phyloP scores from a whole-genome alignment of 306 rosid species.

The Quercus alba region DNA sequence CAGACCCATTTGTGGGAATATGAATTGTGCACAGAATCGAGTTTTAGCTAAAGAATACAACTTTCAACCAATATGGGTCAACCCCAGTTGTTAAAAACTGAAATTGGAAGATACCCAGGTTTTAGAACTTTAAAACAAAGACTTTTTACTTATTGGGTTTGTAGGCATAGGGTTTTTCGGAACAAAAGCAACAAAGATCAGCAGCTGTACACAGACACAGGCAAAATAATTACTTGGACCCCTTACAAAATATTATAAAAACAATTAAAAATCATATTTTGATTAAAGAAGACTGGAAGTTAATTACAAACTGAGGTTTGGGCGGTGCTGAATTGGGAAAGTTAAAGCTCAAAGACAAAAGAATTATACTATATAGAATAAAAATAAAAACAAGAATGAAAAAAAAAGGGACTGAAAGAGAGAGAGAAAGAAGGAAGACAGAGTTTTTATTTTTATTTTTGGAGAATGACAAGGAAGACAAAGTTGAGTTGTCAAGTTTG shows the following conservation, averaged over 20 bases:
- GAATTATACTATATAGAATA: too few relatives aligned
- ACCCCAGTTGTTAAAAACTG: conserved; percentile 1
- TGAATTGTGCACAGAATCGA: conserved; percentile 4
- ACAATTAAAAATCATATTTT: background rate
- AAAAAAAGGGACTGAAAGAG: too few relatives aligned
- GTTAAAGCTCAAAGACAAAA: too few relatives aligned
- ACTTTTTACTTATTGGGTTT: background rate
- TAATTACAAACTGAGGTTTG: background rate
- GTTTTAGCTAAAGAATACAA: conserved; percentile 8
- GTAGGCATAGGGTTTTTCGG: conserved; percentile 3
- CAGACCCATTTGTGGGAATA: conserved; percentile 26
- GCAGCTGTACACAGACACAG: background rate
- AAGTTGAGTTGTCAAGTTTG: too few relatives aligned
- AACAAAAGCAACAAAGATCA: conserved; percentile 8
- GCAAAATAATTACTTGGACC: background rate
- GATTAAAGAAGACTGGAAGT: background rate
- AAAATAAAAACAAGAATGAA: too few relatives aligned
- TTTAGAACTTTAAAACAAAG: conserved; percentile 1
- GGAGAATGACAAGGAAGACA: too few relatives aligned
- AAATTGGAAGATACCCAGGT: background rate
- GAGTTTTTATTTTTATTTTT: too few relatives aligned
- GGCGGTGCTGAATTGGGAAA: background rate
- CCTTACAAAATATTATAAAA: background rate
- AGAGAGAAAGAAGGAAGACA: too few relatives aligned
- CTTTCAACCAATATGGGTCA: conserved; percentile 5